Base-by-base conservation (phyloP, 768 basidiomycete genomes). In the Amyloporia xantha region DNA sequence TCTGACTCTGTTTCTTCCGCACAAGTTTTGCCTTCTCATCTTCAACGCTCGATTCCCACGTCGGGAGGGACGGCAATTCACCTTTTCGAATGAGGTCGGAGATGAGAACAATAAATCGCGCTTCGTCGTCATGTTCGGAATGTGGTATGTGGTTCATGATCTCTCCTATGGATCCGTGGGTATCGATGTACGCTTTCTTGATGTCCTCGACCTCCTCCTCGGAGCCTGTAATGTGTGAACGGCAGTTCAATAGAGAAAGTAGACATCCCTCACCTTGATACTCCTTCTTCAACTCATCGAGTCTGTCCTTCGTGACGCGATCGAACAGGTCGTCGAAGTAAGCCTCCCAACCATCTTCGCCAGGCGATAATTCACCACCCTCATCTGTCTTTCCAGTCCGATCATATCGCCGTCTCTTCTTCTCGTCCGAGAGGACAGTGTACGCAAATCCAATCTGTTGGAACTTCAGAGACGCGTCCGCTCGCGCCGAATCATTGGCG, bases 381-480 rank as follows among this genome's bases (percentile, higher is more conserved):
- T 97, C 93, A 54, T 84, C 81, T 7, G 93, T 96, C 55, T 78
- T 78, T 15, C 96, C 96, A 0, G 87, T 95, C 47, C 66, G 67
- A 58, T 98, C 93, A 56, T 97, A 99, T 51, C 81, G 73, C 60
- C 78, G 72, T 61, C 84, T 78, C 55, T 84, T 68, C 60, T 78
- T 82, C 50, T 81, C 81, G 56, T 98, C 93, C 47, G 83, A 76
- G 24, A 98, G 72, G 0, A 98, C 82, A 1, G 90, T 75, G 66
- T 96, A 99, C 9, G 95, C 91, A 60, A 94, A 97, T 0, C 95
- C 91, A 56, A 98, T 78, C 60, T 93, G 91, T 58, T 92, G 91
- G 62, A 97, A 95, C 65, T 85, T 85, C 54, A 67, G 72, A n/a
- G 78, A 81, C 58, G 86, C 82, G 54, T 79, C 75, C 27, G 79